Percentiles rank a stretch among this genome's conserved stretches.
Evolutionary conservation across 306 rosid genomes (phyloP).

Genomic region (Vigna unguiculata): DNA sequence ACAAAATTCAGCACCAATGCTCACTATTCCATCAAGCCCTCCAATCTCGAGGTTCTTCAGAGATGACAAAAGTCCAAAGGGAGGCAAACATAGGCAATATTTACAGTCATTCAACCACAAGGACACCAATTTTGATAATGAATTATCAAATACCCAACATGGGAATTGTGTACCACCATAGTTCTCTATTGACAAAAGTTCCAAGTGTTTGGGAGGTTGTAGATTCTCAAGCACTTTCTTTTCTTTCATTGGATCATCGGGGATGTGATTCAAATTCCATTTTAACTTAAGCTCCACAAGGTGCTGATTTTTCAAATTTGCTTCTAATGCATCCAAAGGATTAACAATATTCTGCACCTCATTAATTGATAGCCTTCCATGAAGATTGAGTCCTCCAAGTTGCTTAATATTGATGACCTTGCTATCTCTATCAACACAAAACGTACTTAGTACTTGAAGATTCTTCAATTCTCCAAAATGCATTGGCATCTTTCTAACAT

Average conservation of each 20-base stretch:
- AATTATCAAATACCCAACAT: too few species aligned
- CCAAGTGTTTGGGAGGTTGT: too few species aligned
- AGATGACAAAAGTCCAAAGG: neutral
- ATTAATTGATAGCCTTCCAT: neutral
- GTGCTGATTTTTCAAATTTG: neutral
- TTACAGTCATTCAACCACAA: too few species aligned
- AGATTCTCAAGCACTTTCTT: too few species aligned
- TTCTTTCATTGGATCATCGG: too few species aligned
- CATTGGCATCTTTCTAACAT: neutral
- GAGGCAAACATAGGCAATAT: neutral
- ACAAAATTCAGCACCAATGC: neutral
- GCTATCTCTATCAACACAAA: neutral
- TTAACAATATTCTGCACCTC: too few species aligned
- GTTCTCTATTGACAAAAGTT: rapidly evolving
- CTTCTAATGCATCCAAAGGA: neutral
- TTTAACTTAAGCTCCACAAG: neutral
- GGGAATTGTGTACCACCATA: too few species aligned
- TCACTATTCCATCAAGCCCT: neutral
- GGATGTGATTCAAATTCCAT: neutral
- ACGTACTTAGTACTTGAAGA: neutral
- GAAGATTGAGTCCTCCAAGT: neutral
- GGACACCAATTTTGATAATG: too few species aligned
- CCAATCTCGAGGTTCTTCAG: rapidly evolving
- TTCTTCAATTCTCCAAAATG: neutral
- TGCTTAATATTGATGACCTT: neutral